Conservation (phyloP, 805 yeast species). For the Lipomyces mesembrius region DNA sequence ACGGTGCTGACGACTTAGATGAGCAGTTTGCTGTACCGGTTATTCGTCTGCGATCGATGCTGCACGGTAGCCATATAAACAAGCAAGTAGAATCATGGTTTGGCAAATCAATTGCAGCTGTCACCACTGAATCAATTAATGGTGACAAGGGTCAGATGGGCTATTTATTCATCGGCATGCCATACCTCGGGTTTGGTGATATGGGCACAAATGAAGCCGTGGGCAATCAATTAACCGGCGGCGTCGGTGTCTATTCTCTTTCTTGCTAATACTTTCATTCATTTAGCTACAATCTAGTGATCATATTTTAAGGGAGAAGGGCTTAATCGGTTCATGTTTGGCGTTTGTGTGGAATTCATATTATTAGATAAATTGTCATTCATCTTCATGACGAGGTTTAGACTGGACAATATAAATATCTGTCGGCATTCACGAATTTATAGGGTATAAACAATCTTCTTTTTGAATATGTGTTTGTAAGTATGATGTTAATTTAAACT, state of each 20-base stretch:
- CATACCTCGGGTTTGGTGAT: slow-evolving; percentile 27
- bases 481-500: too few species aligned
- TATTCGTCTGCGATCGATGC: slow-evolving; percentile 14
- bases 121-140: neutral
- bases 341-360: neutral
- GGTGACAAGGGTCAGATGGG: neutral
- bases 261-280: neutral
- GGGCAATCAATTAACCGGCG: slow-evolving; percentile 21
- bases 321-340: neutral
- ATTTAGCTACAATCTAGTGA: neutral
- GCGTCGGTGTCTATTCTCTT: slow-evolving; percentile 23
- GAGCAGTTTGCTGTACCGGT: slow-evolving; percentile 13
- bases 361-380: neutral
- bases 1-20: neutral
- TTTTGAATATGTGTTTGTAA: too few species aligned
- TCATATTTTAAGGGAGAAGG: neutral
- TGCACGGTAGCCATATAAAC: slow-evolving; percentile 16
- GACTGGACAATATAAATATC: neutral
- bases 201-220: slow-evolving; percentile 15
- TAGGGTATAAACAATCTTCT: too few species aligned
- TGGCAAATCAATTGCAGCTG: slow-evolving; percentile 28
- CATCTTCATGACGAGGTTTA: neutral
- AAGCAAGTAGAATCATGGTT: slow-evolving; percentile 29
- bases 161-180: slow-evolving; percentile 34
- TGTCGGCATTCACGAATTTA: neutral